phyloP scores from a whole-genome alignment of 75 land plant species.

The Selaginella moellendorffii region DNA sequence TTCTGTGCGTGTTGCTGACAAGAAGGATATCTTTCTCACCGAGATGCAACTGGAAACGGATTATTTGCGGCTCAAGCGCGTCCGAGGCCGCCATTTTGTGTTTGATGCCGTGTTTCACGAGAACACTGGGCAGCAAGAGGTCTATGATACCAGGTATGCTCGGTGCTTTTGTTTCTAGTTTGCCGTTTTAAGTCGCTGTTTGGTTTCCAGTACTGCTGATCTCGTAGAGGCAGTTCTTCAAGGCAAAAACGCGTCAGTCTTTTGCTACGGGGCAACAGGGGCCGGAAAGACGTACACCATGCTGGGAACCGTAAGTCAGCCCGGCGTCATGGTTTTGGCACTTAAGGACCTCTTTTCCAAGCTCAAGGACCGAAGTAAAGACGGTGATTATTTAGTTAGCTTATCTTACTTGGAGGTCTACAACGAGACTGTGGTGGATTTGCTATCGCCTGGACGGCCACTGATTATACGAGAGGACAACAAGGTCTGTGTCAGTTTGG shows the following conservation, averaged over 20 bases:
- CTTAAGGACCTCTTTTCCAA: constrained; percentile 18
- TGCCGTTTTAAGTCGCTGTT: neutral
- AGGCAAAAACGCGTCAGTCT: constrained; percentile 19
- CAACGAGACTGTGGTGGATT: constrained; percentile 20
- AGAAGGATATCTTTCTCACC: constrained; percentile 60
- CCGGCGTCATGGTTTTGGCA: constrained; percentile 24
- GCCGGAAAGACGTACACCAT: constrained; percentile 27
- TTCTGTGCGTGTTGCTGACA: constrained; percentile 54
- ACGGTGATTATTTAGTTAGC: constrained; percentile 46
- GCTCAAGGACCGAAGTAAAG: constrained; percentile 6
- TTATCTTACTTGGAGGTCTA: constrained; percentile 50
- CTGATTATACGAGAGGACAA: constrained; percentile 15
- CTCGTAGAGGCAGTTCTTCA: neutral
- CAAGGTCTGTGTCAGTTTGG: too few relatives aligned
- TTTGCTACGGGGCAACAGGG: constrained; percentile 30
- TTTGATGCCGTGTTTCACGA: neutral
- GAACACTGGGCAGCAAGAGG: neutral
- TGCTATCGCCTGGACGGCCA: constrained; percentile 19
- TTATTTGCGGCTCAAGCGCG: constrained; percentile 71
- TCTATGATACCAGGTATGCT: neutral
- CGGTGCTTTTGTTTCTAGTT: neutral
- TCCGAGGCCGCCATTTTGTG: constrained; percentile 30
- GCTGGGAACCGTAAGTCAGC: constrained; percentile 14
- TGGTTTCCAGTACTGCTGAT: too few relatives aligned
- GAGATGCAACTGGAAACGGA: constrained; percentile 71